These are phyloP conservation scores for Conoideocrella luteorostrata DNA, from an alignment of 2,329 filamentous ascomycete genomes.

Conservation along the genomic window DNA sequence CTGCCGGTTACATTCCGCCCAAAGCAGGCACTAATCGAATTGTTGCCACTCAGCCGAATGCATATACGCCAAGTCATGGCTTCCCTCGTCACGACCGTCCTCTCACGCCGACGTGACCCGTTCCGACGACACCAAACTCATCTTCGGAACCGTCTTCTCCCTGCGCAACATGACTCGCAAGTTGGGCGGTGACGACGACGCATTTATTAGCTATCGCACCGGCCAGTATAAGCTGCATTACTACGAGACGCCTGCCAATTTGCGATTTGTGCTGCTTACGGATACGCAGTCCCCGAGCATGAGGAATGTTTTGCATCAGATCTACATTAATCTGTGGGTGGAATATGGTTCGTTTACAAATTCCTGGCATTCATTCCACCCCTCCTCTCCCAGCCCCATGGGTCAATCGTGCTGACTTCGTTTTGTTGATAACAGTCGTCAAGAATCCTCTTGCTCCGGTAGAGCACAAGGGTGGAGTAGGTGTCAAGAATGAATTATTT, in stretches of 20 bases:
- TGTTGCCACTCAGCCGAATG: conserved; percentile 66
- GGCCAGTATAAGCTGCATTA: conserved; percentile 97
- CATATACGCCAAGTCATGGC: conserved; percentile 90
- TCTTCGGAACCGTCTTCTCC: conserved; percentile 95
- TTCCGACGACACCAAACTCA: conserved; percentile 87
- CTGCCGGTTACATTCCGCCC: no score
- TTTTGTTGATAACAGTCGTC: no score
- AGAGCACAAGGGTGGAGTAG: conserved; percentile 61
- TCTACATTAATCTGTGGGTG: conserved; percentile 96
- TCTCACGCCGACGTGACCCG: conserved; percentile 39
- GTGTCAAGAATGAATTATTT: conserved; percentile 66
- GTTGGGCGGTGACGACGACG: conserved; percentile 87
- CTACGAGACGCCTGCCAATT: conserved; percentile 93
- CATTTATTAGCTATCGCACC: conserved; percentile 90
- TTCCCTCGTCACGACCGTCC: conserved; percentile 37
- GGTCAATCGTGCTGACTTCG: not conserved
- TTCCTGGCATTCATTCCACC: no score
- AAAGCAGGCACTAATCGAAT: not conserved
- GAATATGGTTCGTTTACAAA: conserved; percentile 65
- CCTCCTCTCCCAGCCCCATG: no score
- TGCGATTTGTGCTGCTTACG: conserved; percentile 95
- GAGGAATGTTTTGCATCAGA: conserved; percentile 91
- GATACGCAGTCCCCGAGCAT: conserved; percentile 86
- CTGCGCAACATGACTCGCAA: conserved; percentile 95
- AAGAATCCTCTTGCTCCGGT: conserved; percentile 65